Conservation (phyloP, 805 yeast species). For the Zygoascus flipseniorum region DNA sequence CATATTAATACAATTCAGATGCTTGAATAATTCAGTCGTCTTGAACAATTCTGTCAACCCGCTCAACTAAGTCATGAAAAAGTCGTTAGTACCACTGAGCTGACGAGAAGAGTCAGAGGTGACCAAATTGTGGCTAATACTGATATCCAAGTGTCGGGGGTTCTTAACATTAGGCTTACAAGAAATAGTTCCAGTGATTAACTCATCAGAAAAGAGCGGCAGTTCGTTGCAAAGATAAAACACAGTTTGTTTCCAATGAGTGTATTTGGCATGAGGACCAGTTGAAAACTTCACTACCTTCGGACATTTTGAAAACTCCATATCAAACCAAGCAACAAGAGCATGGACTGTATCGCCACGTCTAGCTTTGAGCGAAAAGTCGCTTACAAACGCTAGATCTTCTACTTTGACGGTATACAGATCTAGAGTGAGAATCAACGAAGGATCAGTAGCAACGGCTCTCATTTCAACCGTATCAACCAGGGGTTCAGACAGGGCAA, state of each 20-base stretch:
- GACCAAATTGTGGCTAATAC: slow-evolving; percentile 46
- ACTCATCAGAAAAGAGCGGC: slow-evolving; percentile 68
- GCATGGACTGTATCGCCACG: slow-evolving; percentile 84
- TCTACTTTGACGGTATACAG: slow-evolving; percentile 80
- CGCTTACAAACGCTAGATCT: slow-evolving; percentile 65
- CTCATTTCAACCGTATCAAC: slow-evolving; percentile 89
- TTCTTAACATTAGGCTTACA: slow-evolving; percentile 69
- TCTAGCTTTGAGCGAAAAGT: slow-evolving; percentile 64
- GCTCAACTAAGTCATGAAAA: background rate
- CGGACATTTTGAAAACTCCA: slow-evolving; percentile 58
- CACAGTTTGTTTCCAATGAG: slow-evolving; percentile 98
- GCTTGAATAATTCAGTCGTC: background rate
- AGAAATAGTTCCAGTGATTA: slow-evolving; percentile 59
- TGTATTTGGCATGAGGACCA: slow-evolving; percentile 88
- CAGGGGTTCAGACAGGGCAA: slow-evolving; percentile 88
- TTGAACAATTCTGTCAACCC: background rate
- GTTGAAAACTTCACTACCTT: slow-evolving; percentile 69
- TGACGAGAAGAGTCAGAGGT: slow-evolving; percentile 22
- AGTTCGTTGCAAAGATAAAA: slow-evolving; percentile 81
- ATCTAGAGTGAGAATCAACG: slow-evolving; percentile 71
- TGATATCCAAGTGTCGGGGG: slow-evolving; percentile 86
- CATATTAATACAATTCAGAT: background rate
- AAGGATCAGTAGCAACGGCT: slow-evolving; percentile 64
- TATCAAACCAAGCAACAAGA: slow-evolving; percentile 88
- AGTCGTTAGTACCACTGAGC: background rate